Conservation (phyloP, 129 eudicot species). For the Rutidosis leptorrhynchoides region DNA sequence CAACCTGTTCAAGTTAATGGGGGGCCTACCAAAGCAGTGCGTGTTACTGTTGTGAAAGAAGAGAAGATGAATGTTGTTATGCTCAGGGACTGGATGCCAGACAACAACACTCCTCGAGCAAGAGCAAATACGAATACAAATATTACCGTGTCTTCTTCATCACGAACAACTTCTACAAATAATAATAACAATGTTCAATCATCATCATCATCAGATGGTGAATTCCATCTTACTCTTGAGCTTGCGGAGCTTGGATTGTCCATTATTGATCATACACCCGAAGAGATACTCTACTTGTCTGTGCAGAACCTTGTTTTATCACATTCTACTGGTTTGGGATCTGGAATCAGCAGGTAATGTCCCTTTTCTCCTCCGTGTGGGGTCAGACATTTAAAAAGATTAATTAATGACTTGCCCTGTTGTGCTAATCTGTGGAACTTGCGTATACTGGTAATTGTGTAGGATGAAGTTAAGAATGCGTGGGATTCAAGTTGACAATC, state of each 20-base stretch:
- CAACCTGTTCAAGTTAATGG: conserved; percentile 53
- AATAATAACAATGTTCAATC: conserved; percentile 47
- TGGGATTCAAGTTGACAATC: conserved; percentile 93
- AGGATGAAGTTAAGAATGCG: conserved; percentile 91
- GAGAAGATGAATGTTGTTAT: conserved; percentile 79
- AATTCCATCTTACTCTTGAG: conserved; percentile 83
- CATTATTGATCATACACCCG: conserved; percentile 95
- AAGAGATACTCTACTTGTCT: conserved; percentile 87
- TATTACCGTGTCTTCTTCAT: conserved; percentile 34
- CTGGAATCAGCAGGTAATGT: conserved; percentile 84
- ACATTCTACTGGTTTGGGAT: conserved; percentile 87
- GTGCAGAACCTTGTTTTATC: conserved; percentile 77
- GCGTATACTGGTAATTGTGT: conserved; percentile 16
- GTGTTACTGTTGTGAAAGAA: conserved; percentile 68
- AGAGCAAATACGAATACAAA: conserved; percentile 21
- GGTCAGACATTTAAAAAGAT: background rate
- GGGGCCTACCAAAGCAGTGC: conserved; percentile 60
- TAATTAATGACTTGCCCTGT: background rate
- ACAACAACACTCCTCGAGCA: conserved; percentile 38
- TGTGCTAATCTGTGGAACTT: conserved; percentile 20
- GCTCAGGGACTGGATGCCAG: conserved; percentile 83
- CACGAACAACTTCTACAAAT: conserved; percentile 31
- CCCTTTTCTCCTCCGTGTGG: background rate
- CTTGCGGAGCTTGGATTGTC: conserved; percentile 87
- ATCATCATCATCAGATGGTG: conserved; percentile 47